Evolutionary conservation across 192 early-diverging fungal genomes (phyloP), one percentile per base, ranked within the genome.

Genomic region (Mortierella claussenii): DNA sequence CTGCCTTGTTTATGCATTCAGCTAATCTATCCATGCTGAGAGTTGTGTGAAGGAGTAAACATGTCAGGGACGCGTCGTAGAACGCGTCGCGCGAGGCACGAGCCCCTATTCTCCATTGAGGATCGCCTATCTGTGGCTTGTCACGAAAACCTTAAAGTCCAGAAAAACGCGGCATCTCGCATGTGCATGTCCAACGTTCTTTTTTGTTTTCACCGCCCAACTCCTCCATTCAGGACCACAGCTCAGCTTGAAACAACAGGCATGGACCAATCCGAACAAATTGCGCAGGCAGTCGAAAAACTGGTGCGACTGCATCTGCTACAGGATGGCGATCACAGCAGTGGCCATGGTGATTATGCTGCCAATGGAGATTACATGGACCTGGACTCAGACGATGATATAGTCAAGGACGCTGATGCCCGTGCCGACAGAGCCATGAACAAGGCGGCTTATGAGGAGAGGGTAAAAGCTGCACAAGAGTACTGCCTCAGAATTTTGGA

Each of bases 401-500:
- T n/a, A n/a, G n/a, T n/a, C n/a, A n/a, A 33, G 18, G 44, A 65
- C 57, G 40, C n/a, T 21, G 27, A 27, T 9, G 9, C 37, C 26
- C 13, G 17, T 11, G 34, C 17, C n/a, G 37, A 46, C 18, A 27
- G 21, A n/a, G n/a, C n/a, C n/a, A n/a, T n/a, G n/a, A n/a, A n/a
- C n/a, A n/a, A n/a, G n/a, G n/a, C n/a, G 8, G 33, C 15, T 31
- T 24, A 67, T 0, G 73, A 76, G 32, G 33, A 50, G 0, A 65
- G 50, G 33, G 55, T 76, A 43, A 44, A 64, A 34, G 63, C 58
- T 43, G 58, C 64, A 17, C 73, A 54, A 18, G 73, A 76, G 27
- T 76, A 76, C 46, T 76, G 63, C 23, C 64, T 67, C 21, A 23
- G 73, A 21, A 76, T 76, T 30, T 50, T 76, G 28, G 73, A 64